Percentiles rank a stretch among this genome's conserved stretches.
Evolutionary conservation across 257 asterid genomes (phyloP).

Genomic region (Solanum bulbocastanum): DNA sequence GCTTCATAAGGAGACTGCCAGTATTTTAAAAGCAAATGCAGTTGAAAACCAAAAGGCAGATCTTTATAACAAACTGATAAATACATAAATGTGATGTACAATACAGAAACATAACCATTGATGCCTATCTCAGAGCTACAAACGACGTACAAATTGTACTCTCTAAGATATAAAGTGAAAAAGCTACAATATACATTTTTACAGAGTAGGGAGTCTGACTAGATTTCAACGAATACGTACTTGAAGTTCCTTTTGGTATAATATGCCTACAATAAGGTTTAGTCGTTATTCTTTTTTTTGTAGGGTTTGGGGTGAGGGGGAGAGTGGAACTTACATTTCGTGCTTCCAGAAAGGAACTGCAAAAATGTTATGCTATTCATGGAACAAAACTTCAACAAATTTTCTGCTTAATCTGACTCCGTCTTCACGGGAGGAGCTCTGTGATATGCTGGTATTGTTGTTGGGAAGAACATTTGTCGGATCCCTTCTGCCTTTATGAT

Average conservation of each 20-base stretch:
- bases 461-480: constrained; percentile 38
- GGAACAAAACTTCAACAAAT: background rate
- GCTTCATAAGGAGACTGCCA: background rate
- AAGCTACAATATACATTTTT: background rate
- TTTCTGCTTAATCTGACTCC: background rate
- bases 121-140: background rate
- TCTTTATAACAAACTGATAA: background rate
- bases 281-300: background rate
- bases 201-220: background rate
- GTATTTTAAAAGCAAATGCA: background rate
- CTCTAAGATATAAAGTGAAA: background rate
- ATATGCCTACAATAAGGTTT: background rate
- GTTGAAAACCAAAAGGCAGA: background rate
- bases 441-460: constrained; percentile 24
- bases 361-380: background rate
- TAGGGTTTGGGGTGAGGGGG: background rate
- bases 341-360: background rate
- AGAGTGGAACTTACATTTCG: background rate
- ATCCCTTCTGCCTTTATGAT: constrained; percentile 39
- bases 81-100: background rate
- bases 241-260: background rate
- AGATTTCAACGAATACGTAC: background rate
- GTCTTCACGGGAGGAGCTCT: constrained; percentile 20
- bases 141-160: background rate
- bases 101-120: background rate